These are phyloP conservation scores for Arachis stenosperma DNA, from an alignment of 306 rosid genomes.

Conservation along the genomic window DNA sequence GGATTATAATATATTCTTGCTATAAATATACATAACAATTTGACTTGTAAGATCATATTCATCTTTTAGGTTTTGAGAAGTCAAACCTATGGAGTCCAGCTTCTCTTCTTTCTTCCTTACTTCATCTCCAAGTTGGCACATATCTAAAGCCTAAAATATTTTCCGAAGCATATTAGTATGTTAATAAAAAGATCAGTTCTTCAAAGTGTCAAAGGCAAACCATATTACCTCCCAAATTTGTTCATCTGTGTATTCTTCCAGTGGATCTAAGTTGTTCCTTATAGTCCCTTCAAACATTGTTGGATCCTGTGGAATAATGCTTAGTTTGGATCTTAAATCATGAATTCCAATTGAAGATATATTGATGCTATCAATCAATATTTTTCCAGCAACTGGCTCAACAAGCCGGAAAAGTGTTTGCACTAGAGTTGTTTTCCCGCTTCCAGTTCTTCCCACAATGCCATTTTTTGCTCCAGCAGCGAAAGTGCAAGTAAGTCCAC, in stretches of 20 bases:
- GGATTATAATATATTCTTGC: too few relatives aligned
- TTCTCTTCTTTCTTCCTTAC: constrained; percentile 77
- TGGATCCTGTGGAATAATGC: constrained; percentile 95
- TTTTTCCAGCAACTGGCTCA: constrained; percentile 67
- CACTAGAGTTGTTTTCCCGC: constrained; percentile 79
- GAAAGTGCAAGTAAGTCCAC: constrained; percentile 75
- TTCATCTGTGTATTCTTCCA: constrained; percentile 84
- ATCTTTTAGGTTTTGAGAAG: constrained; percentile 27
- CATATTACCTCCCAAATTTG: constrained; percentile 83
- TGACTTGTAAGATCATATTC: constrained; percentile 1
- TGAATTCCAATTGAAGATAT: constrained; percentile 69
- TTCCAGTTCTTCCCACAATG: constrained; percentile 91
- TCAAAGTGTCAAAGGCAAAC: constrained; percentile 14
- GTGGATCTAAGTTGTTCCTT: constrained; percentile 80
- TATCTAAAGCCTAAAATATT: constrained; percentile 67
- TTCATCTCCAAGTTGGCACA: constrained; percentile 92
- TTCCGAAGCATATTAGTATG: background rate
- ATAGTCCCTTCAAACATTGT: constrained; percentile 95
- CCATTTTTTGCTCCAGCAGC: constrained; percentile 76
- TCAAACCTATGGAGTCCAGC: constrained; percentile 69
- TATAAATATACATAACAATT: background rate
- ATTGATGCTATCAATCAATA: constrained; percentile 61
- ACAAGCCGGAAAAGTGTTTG: constrained; percentile 77
- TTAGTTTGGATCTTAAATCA: constrained; percentile 69
- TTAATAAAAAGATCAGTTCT: background rate